A percentile compares a stretch with the other conserved stretches of the same genome.
Evolutionary conservation across 441 rosid genomes (phyloP).

Genomic region (Adansonia rubrostipa): DNA sequence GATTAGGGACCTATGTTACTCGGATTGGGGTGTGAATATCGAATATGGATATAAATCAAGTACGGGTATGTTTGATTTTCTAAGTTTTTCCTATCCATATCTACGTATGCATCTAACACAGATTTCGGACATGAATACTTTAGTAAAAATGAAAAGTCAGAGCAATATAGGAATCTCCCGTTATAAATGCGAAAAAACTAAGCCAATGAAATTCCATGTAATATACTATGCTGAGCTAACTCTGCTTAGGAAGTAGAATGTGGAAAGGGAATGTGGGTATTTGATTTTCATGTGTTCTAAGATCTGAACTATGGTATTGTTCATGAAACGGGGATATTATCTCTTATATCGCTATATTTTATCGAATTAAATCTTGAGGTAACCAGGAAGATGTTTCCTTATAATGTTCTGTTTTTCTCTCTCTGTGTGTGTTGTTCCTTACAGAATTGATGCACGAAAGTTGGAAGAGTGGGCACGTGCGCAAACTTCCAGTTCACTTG

Average conservation of each 20-base stretch:
- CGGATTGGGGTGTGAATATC: no score
- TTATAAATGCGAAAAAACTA: not conserved
- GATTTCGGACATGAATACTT: no score
- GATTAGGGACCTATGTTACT: no score
- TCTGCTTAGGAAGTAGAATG: not conserved
- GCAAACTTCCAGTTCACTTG: constrained; percentile 68
- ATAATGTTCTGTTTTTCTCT: constrained; percentile 12
- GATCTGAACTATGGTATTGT: not conserved
- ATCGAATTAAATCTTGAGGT: not conserved
- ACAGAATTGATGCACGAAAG: constrained; percentile 78
- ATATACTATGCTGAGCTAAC: not conserved
- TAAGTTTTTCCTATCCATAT: no score
- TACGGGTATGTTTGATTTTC: no score
- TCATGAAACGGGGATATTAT: not conserved
- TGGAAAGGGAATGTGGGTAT: not conserved
- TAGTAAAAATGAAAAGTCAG: no score
- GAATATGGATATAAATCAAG: no score
- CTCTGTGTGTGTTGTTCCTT: constrained; percentile 16
- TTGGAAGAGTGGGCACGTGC: constrained; percentile 90
- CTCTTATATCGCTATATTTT: not conserved
- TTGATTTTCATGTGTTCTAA: not conserved
- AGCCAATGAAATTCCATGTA: not conserved
- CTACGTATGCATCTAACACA: no score
- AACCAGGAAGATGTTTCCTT: not conserved
- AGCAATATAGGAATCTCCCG: not conserved